Conservation (phyloP, 306 rosid species). For the Chamaecrista fasciculata region DNA sequence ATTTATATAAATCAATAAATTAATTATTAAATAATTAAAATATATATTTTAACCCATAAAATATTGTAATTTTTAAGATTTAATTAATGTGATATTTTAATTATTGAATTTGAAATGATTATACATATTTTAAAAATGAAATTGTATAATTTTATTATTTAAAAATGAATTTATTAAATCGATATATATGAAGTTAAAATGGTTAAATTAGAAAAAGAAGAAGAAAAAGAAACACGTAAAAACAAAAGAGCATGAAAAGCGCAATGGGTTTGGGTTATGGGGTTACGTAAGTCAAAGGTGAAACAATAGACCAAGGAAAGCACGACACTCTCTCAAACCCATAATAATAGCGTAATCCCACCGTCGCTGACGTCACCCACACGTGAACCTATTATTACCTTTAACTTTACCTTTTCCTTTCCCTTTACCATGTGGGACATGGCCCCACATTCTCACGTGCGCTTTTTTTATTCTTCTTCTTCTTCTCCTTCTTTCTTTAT, state of each 20-base stretch:
- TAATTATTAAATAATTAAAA: no score
- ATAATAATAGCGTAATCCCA: constrained; percentile 40
- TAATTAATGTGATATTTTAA: no score
- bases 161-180: no score
- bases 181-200: no score
- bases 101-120: no score
- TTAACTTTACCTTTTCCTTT: not conserved
- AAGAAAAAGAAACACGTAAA: not conserved
- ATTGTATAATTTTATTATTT: no score
- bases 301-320: not conserved
- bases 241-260: not conserved
- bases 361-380: constrained; percentile 46
- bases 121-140: no score
- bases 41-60: no score
- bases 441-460: constrained; percentile 71
- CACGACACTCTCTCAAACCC: not conserved
- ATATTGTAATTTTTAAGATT: no score
- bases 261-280: not conserved
- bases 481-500: no score
- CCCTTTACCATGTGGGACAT: constrained; percentile 27
- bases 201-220: not conserved
- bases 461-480: constrained; percentile 15
- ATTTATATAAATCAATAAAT: no score
- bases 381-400: constrained; percentile 55
- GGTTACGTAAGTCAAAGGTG: not conserved